A percentile compares a stretch with the other conserved stretches of the same genome.
Evolutionary conservation across 2,329 filamentous ascomycete species (phyloP).

Genomic region (Lachnellula willkommii): DNA sequence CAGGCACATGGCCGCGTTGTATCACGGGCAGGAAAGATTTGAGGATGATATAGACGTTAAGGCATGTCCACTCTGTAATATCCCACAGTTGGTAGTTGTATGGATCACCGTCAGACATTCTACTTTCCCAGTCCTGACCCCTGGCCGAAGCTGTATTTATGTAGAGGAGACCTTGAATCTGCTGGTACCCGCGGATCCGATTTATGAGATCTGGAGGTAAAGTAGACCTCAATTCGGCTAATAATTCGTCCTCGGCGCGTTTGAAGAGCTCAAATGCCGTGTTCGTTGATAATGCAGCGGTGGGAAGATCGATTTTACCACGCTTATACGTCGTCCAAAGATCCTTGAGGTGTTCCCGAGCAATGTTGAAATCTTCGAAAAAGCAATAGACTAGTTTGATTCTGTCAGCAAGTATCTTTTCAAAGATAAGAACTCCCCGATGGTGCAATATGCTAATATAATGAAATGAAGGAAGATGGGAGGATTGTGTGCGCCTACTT

Average conservation of each 20-base stretch:
- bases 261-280: neutral
- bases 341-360: neutral
- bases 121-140: neutral
- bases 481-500: neutral
- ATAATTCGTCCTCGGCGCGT: neutral
- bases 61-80: conserved; percentile 3
- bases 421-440: neutral
- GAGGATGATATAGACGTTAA: neutral
- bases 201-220: neutral
- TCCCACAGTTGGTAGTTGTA: conserved; percentile 1
- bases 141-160: neutral
- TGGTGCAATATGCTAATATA: neutral
- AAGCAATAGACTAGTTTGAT: neutral
- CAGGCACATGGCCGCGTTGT: neutral
- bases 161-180: neutral
- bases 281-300: neutral
- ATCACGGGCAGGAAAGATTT: neutral
- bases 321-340: neutral
- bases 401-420: neutral
- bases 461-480: neutral
- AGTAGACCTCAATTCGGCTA: neutral
- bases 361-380: neutral
- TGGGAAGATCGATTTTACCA: neutral
- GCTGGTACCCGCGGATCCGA: neutral
- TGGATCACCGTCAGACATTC: neutral